Evolutionary conservation across 495 filamentous ascomycete genomes (phyloP).

Genomic region (Penicillium arizonense): DNA sequence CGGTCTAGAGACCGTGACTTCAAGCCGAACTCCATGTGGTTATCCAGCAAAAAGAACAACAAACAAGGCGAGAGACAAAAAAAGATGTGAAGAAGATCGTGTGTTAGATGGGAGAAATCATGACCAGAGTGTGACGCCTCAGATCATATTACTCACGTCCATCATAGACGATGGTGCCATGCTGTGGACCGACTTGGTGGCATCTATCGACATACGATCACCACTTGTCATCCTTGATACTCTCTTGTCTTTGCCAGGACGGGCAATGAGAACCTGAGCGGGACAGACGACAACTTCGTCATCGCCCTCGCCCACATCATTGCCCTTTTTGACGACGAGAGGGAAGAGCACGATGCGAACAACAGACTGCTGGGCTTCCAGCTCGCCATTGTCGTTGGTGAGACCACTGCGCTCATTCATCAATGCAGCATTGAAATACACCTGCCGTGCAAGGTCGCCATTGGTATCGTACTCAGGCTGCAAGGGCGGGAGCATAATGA

Average conservation of each 20-base stretch:
- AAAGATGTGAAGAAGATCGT: constrained; percentile 6
- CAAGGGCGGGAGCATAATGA: constrained; percentile 95
- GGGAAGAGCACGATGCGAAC: constrained; percentile 93
- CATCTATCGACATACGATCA: constrained; percentile 46
- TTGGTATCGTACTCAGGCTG: constrained; percentile 92
- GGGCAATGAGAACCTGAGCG: constrained; percentile 80
- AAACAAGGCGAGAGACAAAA: constrained; percentile 9
- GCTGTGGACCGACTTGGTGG: constrained; percentile 42
- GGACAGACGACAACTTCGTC: constrained; percentile 92
- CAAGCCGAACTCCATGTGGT: constrained; percentile 11
- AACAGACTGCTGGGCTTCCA: constrained; percentile 70
- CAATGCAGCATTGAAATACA: constrained; percentile 80
- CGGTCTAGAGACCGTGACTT: constrained; percentile 4
- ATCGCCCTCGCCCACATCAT: constrained; percentile 78
- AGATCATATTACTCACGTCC: constrained; percentile 53
- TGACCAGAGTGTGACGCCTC: constrained; percentile 43
- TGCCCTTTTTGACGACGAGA: constrained; percentile 89
- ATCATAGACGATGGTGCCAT: constrained; percentile 43
- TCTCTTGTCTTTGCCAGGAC: constrained; percentile 43
- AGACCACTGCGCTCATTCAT: constrained; percentile 90
- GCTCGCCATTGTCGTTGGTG: constrained; percentile 65
- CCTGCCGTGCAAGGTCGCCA: constrained; percentile 79
- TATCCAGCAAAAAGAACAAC: constrained; percentile 4
- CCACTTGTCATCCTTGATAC: constrained; percentile 40
- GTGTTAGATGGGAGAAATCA: constrained; percentile 12